Conservation (phyloP, 331 rosid species). For the Erythrophleum ivorense region DNA sequence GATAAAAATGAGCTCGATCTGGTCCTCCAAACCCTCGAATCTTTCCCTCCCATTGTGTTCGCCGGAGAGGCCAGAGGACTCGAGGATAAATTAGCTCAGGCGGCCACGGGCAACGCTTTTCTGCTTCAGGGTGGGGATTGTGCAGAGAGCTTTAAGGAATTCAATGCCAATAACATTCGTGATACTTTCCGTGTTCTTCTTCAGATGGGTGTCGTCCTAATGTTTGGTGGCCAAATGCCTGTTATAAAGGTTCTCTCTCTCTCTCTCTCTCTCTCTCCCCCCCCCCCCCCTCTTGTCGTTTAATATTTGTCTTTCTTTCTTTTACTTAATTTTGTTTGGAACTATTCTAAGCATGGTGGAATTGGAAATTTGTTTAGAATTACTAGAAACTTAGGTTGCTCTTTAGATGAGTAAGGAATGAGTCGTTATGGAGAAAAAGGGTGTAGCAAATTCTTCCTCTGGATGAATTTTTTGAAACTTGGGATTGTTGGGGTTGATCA, state of each 20-base stretch:
- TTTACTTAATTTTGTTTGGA: not conserved
- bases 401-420: not conserved
- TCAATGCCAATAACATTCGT: constrained; percentile 74
- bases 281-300: not conserved
- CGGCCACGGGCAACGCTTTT: constrained; percentile 81
- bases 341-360: not conserved
- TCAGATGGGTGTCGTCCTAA: constrained; percentile 80
- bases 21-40: constrained; percentile 71
- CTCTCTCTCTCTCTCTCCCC: no score
- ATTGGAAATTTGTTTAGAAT: not conserved
- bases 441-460: not conserved
- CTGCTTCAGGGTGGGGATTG: constrained; percentile 88
- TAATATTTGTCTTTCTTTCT: not conserved
- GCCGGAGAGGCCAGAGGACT: constrained; percentile 92
- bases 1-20: constrained; percentile 61
- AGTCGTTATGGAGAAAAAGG: not conserved
- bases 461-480: constrained; percentile 8
- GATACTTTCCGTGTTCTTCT: constrained; percentile 79
- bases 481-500: constrained; percentile 12
- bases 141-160: constrained; percentile 91
- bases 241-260: constrained; percentile 57
- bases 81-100: constrained; percentile 79
- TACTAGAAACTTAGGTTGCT: constrained; percentile 1
- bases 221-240: constrained; percentile 92
- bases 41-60: constrained; percentile 91